A percentile compares a stretch with the other conserved stretches of the same genome.
These are phyloP conservation scores for Betula pendula DNA, from an alignment of 306 rosid species.

Conservation along the genomic window DNA sequence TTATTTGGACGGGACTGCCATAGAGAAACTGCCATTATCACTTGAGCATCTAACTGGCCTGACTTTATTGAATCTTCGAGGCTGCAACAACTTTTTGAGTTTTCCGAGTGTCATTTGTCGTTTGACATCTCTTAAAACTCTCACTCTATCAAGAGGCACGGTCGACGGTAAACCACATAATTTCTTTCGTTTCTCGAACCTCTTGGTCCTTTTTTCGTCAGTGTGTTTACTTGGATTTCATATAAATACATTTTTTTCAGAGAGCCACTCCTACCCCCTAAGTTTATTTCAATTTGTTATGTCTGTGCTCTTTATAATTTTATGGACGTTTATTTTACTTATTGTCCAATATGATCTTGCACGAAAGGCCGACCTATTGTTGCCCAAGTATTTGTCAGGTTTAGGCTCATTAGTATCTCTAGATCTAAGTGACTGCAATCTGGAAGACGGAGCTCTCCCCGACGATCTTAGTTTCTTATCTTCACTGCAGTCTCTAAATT, in stretches of 20 bases:
- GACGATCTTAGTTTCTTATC: conserved; percentile 8
- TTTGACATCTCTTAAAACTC: conserved; percentile 17
- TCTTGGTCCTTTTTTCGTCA: too few relatives aligned
- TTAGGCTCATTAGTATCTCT: conserved; percentile 1
- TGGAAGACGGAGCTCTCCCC: conserved; percentile 6
- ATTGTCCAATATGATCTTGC: not conserved
- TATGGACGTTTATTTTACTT: not conserved
- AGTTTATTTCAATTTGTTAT: too few relatives aligned
- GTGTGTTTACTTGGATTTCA: too few relatives aligned
- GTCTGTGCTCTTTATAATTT: too few relatives aligned
- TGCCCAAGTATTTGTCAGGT: not conserved
- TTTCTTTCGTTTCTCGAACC: too few relatives aligned
- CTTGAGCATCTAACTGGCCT: not conserved
- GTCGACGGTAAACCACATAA: too few relatives aligned
- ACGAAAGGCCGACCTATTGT: not conserved
- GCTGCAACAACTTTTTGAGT: conserved; percentile 11
- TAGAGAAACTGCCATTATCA: not conserved
- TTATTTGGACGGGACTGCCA: not conserved
- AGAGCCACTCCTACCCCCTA: too few relatives aligned
- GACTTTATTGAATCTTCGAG: not conserved
- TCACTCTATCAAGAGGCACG: too few relatives aligned
- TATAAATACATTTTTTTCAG: too few relatives aligned
- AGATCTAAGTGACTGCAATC: conserved; percentile 25
- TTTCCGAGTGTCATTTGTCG: conserved; percentile 21
- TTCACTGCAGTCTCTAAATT: conserved; percentile 6